A percentile compares a stretch with the other conserved stretches of the same genome.
Conservation (phyloP, 208 protist genomes). For the Spongospora subterranea region DNA sequence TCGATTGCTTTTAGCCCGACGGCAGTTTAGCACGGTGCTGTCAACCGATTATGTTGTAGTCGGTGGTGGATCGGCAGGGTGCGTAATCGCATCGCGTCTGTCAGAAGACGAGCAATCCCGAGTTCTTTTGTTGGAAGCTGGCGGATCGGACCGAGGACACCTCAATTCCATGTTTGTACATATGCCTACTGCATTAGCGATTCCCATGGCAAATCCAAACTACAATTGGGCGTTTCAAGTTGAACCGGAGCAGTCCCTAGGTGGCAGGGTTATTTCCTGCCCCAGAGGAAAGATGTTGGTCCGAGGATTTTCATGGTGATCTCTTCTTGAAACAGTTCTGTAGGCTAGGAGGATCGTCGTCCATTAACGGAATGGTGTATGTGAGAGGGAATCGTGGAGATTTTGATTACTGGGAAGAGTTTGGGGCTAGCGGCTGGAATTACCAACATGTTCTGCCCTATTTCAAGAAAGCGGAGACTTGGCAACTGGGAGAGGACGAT, state of each 20-base stretch:
- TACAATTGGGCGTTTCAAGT: conserved; percentile 64
- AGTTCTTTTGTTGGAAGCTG: conserved; percentile 64
- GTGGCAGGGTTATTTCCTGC: conserved; percentile 51
- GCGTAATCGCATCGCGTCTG: conserved; percentile 63
- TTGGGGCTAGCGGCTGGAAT: conserved; percentile 30
- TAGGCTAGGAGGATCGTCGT: conserved; percentile 68
- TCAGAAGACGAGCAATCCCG: neutral
- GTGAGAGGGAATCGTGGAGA: conserved; percentile 63
- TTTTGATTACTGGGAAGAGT: conserved; percentile 67
- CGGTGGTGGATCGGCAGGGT: conserved; percentile 67
- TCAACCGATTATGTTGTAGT: conserved; percentile 68
- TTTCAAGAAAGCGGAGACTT: conserved; percentile 59
- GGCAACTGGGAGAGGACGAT: conserved; percentile 11
- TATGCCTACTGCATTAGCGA: conserved; percentile 66
- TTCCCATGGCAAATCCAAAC: conserved; percentile 60
- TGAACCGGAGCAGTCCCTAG: conserved; percentile 60
- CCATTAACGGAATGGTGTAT: conserved; percentile 71
- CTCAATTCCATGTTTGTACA: conserved; percentile 58
- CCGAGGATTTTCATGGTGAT: neutral
- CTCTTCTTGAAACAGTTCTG: neutral
- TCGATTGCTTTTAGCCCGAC: neutral
- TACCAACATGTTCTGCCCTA: conserved; percentile 43
- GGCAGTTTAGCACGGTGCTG: neutral
- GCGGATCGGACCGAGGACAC: neutral
- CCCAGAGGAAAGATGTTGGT: conserved; percentile 61